Conservation (phyloP, 1,284 basidiomycete species). For the Trichosporon sp. region DNA sequence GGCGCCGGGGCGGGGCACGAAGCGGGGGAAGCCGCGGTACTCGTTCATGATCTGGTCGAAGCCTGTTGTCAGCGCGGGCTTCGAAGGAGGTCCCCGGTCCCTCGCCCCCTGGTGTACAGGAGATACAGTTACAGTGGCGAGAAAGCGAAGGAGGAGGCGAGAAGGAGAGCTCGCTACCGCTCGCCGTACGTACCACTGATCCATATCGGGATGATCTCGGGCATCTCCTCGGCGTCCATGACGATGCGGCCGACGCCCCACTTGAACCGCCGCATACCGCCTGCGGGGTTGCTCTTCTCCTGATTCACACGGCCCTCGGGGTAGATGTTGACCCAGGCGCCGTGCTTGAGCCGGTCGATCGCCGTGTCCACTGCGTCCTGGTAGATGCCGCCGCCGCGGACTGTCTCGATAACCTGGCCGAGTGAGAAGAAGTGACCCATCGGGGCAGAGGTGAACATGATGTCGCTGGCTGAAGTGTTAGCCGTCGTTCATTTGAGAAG, state of each 20-base stretch:
- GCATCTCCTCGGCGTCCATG: constrained; percentile 72
- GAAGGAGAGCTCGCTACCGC: too few species aligned
- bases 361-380: constrained; percentile 83
- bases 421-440: constrained; percentile 79
- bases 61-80: constrained; percentile 58
- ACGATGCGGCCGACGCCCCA: constrained; percentile 91
- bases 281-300: constrained; percentile 62
- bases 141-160: too few species aligned
- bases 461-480: constrained; percentile 71
- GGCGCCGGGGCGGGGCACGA: constrained; percentile 49
- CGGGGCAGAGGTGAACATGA: constrained; percentile 92
- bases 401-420: constrained; percentile 92
- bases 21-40: constrained; percentile 60
- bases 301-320: constrained; percentile 92
- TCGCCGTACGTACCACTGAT: constrained; percentile 65
- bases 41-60: constrained; percentile 91
- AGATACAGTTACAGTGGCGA: too few species aligned
- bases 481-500: too few species aligned
- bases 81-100: too few species aligned
- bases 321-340: constrained; percentile 86
- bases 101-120: too few species aligned
- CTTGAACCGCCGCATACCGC: constrained; percentile 78
- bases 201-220: constrained; percentile 93
- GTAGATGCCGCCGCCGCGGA: constrained; percentile 85
- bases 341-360: constrained; percentile 74